phyloP scores from a whole-genome alignment of 768 basidiomycete species.

The Boletus fagicola region DNA sequence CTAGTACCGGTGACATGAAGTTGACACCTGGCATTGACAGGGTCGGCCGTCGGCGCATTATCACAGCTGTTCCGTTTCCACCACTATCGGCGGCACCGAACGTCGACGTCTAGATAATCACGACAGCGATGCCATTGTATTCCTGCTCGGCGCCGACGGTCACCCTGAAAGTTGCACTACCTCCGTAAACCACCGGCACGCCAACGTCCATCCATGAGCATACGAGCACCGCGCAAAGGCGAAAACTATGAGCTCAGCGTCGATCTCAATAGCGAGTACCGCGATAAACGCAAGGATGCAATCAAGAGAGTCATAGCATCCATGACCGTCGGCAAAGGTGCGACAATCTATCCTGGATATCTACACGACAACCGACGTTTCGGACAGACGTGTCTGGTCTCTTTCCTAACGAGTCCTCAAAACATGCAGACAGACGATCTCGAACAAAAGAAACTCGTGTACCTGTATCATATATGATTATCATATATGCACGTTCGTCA shows the following conservation, averaged over 20 bases:
- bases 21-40: too few species aligned
- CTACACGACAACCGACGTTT: constrained; percentile 6
- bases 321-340: constrained; percentile 99
- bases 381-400: constrained; percentile 80
- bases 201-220: constrained; percentile 35
- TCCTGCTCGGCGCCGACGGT: too few species aligned
- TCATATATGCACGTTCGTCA: too few species aligned
- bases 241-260: constrained; percentile 97
- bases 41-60: too few species aligned
- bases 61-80: too few species aligned
- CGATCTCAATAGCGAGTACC: constrained; percentile 96
- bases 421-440: constrained; percentile 99
- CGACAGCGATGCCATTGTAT: too few species aligned
- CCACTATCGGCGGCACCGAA: too few species aligned
- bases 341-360: constrained; percentile 17
- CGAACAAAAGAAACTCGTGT: constrained; percentile 99
- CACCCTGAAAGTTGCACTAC: background rate
- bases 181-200: constrained; percentile 3
- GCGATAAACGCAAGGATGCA: constrained; percentile 94
- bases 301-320: constrained; percentile 97
- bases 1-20: too few species aligned
- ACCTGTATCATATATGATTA: too few species aligned
- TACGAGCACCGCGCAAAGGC: constrained; percentile 69
- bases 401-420: constrained; percentile 97
- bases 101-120: too few species aligned